Evolutionary conservation across 306 rosid genomes (phyloP).

Genomic region (Trichosanthes cucumerina): DNA sequence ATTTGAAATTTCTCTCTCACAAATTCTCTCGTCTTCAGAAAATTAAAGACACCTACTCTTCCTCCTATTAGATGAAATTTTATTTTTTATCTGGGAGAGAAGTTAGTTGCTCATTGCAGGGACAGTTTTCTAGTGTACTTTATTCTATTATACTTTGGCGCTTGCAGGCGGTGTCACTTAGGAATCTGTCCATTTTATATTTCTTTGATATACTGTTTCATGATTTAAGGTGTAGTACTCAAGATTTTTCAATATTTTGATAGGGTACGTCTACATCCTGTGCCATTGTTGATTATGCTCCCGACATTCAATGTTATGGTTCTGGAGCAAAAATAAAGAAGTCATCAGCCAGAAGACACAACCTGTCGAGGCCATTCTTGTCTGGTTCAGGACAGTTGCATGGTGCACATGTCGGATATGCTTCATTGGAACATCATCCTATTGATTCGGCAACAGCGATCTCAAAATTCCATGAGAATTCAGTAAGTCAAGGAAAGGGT

Average conservation of each 20-base stretch:
- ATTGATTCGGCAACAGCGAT: constrained; percentile 56
- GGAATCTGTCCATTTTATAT: background rate
- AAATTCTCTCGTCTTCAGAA: background rate
- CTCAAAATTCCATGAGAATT: constrained; percentile 27
- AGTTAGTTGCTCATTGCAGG: background rate
- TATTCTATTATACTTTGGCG: background rate
- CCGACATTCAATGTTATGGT: constrained; percentile 43
- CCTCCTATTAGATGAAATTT: background rate
- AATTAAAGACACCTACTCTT: background rate
- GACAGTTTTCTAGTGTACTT: background rate
- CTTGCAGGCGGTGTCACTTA: background rate
- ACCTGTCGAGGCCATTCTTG: constrained; percentile 28
- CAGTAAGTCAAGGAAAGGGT: constrained; percentile 22
- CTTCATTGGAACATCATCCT: constrained; percentile 36
- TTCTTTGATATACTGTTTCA: background rate
- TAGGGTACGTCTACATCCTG: constrained; percentile 15
- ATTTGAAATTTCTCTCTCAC: background rate
- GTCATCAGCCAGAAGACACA: constrained; percentile 33
- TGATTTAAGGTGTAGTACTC: background rate
- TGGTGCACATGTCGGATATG: constrained; percentile 23
- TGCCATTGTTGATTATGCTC: constrained; percentile 35
- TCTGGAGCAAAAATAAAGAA: constrained; percentile 90
- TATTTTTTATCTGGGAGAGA: background rate
- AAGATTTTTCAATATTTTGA: background rate
- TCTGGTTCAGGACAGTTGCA: constrained; percentile 36